phyloP scores from a whole-genome alignment of 345 rosid species.

The Rubroshorea leprosula region DNA sequence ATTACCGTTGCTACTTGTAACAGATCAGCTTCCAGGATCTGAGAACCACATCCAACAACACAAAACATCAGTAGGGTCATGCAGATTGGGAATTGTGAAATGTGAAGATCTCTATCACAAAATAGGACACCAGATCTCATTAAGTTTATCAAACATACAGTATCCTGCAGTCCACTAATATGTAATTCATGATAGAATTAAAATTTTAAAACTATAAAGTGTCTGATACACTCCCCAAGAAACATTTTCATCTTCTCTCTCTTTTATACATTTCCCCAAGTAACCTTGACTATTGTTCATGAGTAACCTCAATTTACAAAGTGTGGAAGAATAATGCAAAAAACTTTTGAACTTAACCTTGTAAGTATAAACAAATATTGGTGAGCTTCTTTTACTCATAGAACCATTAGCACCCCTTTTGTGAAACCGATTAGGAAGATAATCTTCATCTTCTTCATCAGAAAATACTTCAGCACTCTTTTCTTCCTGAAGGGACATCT shows the following conservation, averaged over 20 bases:
- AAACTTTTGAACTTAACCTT: constrained; percentile 40
- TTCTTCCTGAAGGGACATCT: constrained; percentile 28
- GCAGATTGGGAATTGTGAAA: not conserved
- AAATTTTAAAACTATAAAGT: too few species aligned
- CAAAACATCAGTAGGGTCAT: constrained; percentile 5
- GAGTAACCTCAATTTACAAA: not conserved
- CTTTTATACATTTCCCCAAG: not conserved
- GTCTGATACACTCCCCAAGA: too few species aligned
- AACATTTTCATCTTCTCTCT: not conserved
- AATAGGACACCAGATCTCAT: not conserved
- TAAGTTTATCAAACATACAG: not conserved
- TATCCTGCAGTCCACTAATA: too few species aligned
- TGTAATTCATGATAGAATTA: too few species aligned
- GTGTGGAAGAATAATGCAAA: not conserved
- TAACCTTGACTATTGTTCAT: not conserved
- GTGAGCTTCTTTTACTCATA: constrained; percentile 38
- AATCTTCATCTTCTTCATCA: constrained; percentile 53
- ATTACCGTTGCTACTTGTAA: constrained; percentile 79
- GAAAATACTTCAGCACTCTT: constrained; percentile 32
- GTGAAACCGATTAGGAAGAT: constrained; percentile 26
- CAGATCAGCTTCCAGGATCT: constrained; percentile 86
- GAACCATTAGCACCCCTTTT: constrained; percentile 28
- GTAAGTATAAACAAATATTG: constrained; percentile 61
- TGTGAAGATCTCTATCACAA: too few species aligned
- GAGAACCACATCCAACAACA: constrained; percentile 16